A percentile compares a stretch with the other conserved stretches of the same genome.
Evolutionary conservation across 176 grass and related monocot genomes (phyloP).

Genomic region (Otatea glauca): DNA sequence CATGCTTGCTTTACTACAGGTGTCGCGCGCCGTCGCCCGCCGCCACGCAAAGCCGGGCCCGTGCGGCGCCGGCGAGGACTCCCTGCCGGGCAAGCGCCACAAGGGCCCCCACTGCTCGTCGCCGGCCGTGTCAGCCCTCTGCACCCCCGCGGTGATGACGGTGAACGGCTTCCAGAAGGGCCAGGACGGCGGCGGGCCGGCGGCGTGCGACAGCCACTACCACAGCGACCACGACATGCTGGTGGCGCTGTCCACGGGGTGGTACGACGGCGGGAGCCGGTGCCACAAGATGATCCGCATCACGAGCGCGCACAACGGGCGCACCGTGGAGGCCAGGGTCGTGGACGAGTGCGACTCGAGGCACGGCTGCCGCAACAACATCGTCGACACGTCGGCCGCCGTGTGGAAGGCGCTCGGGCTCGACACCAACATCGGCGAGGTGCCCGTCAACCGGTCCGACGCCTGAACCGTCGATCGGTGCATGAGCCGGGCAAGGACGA

Average conservation of each 20-base stretch:
- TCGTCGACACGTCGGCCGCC: conserved; percentile 49
- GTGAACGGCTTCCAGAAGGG: conserved; percentile 40
- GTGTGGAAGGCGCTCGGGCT: conserved; percentile 58
- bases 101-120: conserved; percentile 30
- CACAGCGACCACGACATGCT: conserved; percentile 38
- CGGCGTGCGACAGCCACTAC: conserved; percentile 31
- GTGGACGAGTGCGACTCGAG: conserved; percentile 52
- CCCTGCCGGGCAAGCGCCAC: not conserved
- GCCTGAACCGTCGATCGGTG: conserved; percentile 4
- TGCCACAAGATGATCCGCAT: conserved; percentile 41
- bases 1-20: conserved; percentile 7
- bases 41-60: conserved; percentile 30
- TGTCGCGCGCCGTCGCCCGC: not conserved
- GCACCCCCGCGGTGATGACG: conserved; percentile 22
- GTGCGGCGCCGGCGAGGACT: not conserved
- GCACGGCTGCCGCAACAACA: conserved; percentile 39
- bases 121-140: not conserved
- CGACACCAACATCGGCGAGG: conserved; percentile 45
- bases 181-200: conserved; percentile 2
- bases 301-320: conserved; percentile 15
- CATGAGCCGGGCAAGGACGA: not conserved
- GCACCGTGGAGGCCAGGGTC: conserved; percentile 38
- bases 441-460: conserved; percentile 51
- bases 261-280: conserved; percentile 27
- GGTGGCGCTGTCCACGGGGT: conserved; percentile 45